Evolutionary conservation across 2,329 filamentous ascomycete species (phyloP).

Genomic region (Aurifilum marmelostoma): DNA sequence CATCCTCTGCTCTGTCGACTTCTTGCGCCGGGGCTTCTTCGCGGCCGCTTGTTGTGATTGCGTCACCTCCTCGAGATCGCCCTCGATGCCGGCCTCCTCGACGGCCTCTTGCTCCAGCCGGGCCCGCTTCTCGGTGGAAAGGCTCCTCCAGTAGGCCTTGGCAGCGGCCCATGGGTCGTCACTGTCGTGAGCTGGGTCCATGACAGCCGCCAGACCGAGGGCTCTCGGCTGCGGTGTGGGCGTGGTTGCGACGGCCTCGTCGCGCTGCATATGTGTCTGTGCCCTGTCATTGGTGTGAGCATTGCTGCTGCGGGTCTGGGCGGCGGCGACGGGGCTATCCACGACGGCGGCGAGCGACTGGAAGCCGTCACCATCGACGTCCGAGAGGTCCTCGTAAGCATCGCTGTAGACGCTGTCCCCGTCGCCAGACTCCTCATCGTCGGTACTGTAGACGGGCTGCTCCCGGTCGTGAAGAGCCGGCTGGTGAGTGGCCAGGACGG

Average conservation of each 20-base stretch:
- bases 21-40: slow-evolving; percentile 45
- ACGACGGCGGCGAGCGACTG: slow-evolving; percentile 74
- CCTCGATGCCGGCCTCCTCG: slow-evolving; percentile 55
- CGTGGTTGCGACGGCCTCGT: not conserved
- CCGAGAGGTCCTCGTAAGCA: slow-evolving; percentile 73
- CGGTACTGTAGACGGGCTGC: not conserved
- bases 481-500: slow-evolving; percentile 34
- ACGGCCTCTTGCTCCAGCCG: slow-evolving; percentile 63
- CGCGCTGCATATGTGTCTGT: not conserved
- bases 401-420: slow-evolving; percentile 71
- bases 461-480: slow-evolving; percentile 40
- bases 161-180: slow-evolving; percentile 67
- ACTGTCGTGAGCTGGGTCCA: slow-evolving; percentile 6
- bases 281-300: not conserved
- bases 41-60: slow-evolving; percentile 32
- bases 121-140: slow-evolving; percentile 65
- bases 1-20: slow-evolving; percentile 45
- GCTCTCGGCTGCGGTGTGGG: slow-evolving; percentile 5
- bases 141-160: slow-evolving; percentile 70
- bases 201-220: not conserved
- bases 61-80: slow-evolving; percentile 45
- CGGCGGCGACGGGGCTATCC: slow-evolving; percentile 59
- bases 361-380: slow-evolving; percentile 68
- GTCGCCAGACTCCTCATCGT: slow-evolving; percentile 47
- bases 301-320: slow-evolving; percentile 28